Percentiles rank a stretch among this genome's conserved stretches.
Conservation (phyloP, 2,329 filamentous ascomycete genomes). For the Xylogone sp. region DNA sequence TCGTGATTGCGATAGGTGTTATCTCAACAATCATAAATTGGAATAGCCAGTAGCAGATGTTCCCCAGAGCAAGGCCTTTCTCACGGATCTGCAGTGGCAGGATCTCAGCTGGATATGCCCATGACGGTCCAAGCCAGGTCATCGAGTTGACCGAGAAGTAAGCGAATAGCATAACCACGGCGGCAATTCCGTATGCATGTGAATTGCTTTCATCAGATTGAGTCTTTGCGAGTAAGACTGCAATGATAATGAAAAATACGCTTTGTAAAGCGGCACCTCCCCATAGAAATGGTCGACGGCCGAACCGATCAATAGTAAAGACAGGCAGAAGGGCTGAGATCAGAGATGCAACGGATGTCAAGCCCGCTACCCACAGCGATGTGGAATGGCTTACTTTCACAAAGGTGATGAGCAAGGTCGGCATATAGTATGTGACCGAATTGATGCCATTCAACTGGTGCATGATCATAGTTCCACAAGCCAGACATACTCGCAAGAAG, state of each 20-base stretch:
- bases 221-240: constrained; percentile 1
- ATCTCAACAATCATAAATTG: not conserved
- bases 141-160: not conserved
- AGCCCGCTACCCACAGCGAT: constrained; percentile 1
- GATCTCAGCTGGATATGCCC: not conserved
- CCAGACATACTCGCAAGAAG: constrained; percentile 1
- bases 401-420: constrained; percentile 2
- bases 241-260: not conserved
- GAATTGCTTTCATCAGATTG: not conserved
- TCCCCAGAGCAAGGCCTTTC: not conserved
- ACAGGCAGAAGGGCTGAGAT: constrained; percentile 32
- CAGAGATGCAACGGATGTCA: constrained; percentile 50
- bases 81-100: not conserved
- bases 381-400: not conserved
- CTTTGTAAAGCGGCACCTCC: not conserved
- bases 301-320: constrained; percentile 6
- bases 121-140: not conserved
- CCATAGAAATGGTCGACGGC: constrained; percentile 1
- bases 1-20: not conserved
- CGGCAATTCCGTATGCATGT: not conserved
- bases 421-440: constrained; percentile 2
- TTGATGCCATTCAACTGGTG: not conserved
- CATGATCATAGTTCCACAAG: not conserved
- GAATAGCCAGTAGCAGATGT: not conserved
- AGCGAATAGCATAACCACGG: not conserved